Evolutionary conservation across 768 basidiomycete species (phyloP), one percentile per base, ranked within the genome.

Genomic region (Naganishia randhawae): DNA sequence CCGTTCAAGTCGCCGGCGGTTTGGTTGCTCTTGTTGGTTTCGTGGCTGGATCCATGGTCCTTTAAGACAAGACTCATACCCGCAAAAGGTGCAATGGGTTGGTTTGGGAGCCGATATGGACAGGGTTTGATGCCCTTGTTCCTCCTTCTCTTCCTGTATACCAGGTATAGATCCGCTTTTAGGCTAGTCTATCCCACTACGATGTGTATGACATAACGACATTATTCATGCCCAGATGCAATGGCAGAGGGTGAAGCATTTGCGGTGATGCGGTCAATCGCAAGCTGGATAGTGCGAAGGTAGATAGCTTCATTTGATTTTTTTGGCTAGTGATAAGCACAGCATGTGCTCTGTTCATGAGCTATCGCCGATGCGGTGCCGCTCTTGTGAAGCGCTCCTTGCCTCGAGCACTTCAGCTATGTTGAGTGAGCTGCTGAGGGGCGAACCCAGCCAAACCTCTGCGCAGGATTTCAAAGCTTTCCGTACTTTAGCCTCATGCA

Each of bases 41-140:
- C 41, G 54, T 67, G 19, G 66, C 54, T n/a, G 66, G 66, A 25
- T 39, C 61, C 39, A 61, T 61, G 39, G 57, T 61, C 22, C 37
- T 61, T 10, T 61, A 61, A 55, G 19, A 7, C n/a, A 22, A 29
- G 32, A 8, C 32, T 2, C 6, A 22, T 33, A 29, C 35, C 11
- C 3, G 7, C 45, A 48, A 48, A 48, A 48, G 45, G 45, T 13
- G 45, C 41, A 11, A 48, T 1, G 25, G 45, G 45, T 22, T 22
- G 45, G n/a, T 11, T 22, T 48, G 45, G n/a, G 33, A 55, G 13
- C 31, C 4, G 13, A 35, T 11, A 37, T 22, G 35, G n/a, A 35
- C 32, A 55, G 33, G 33, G n/a, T 16, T 22, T 35, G n/a, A 22
- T 33, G 54, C 54, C 19, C 32, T 32, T 35, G 17, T 22, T 22